Evolutionary conservation across 495 filamentous ascomycete species (phyloP), one percentile per base, ranked within the genome.

Genomic region (Trichocladium antarcticum): DNA sequence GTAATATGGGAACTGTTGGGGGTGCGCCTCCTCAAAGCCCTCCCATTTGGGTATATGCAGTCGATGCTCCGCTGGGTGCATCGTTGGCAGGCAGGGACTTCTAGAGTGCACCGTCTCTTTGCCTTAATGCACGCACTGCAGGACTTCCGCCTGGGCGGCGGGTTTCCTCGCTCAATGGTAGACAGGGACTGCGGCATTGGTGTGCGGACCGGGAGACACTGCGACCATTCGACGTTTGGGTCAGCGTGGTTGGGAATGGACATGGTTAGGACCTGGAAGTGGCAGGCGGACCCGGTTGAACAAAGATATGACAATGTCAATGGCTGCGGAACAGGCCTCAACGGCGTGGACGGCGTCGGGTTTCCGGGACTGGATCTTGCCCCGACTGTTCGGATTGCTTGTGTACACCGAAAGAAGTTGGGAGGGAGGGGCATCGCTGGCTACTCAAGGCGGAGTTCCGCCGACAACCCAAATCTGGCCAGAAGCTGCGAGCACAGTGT

Each of bases 81-180:
- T 31, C 76, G 68, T 11, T 62, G 63, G 44, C 76, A 79, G 17
- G 61, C 56, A 10, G 74, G 76, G 20, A 61, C 61, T 6, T 61
- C 64, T 3, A 73, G 61, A 40, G 76, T 73, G 52, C 76, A 79
- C 14, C 72, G 69, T 12, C 75, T 61, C 52, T 77, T 79, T 8
- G 70, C 69, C 44, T 65, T 68, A 56, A 72, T 74, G 59, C 76
- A 79, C n/a, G 66, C 65, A 21, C 66, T 62, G 50, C 76, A 77
- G 27, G 61, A 73, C 50, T 75, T 77, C 27, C 69, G 69, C 35
- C 75, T 63, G 5, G 72, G 67, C 16, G 70, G 67, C 27, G 70
- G 61, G 36, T 68, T 66, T 34, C 35, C 48, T 38, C 57, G 58
- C 31, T 64, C 64, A 12, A 62, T 42, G 1, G 55, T 34, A 4